A percentile compares a stretch with the other conserved stretches of the same genome.
Conservation (phyloP, 2,329 filamentous ascomycete species). For the Penicillium sp. region DNA sequence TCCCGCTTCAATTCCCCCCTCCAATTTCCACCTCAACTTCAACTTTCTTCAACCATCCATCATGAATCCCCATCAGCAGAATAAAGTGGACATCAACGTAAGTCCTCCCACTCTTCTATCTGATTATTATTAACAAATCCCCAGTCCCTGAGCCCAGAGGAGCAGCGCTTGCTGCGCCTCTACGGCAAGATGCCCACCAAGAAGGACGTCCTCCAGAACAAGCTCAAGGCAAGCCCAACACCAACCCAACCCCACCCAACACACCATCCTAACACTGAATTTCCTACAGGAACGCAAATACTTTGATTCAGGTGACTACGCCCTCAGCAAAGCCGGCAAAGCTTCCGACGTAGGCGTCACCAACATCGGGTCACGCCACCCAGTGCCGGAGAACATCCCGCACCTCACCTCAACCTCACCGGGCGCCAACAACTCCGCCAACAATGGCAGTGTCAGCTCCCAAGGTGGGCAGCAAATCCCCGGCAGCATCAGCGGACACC, state of each 20-base stretch:
- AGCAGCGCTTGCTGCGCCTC: slow-evolving; percentile 92
- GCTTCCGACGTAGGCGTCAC: slow-evolving; percentile 91
- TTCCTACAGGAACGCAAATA: slow-evolving; percentile 82
- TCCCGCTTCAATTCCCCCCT: slow-evolving; percentile 5
- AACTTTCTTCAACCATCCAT: slow-evolving; percentile 28
- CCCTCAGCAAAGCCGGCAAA: slow-evolving; percentile 95
- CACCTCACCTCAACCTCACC: slow-evolving; percentile 70
- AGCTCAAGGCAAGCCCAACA: slow-evolving; percentile 66
- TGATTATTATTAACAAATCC: background rate
- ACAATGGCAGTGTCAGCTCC: slow-evolving; percentile 28
- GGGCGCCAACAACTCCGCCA: slow-evolving; percentile 35
- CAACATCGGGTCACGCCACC: slow-evolving; percentile 90
- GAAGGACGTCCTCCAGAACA: slow-evolving; percentile 95
- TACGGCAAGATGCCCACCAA: slow-evolving; percentile 98
- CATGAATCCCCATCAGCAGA: slow-evolving; percentile 98
- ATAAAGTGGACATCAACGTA: slow-evolving; percentile 96
- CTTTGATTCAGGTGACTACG: slow-evolving; percentile 95
- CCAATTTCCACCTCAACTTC: background rate
- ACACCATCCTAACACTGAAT: background rate
- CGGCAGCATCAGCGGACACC: slow-evolving; percentile 44
- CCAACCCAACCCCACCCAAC: background rate
- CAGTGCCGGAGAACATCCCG: slow-evolving; percentile 90
- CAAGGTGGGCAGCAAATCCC: slow-evolving; percentile 41
- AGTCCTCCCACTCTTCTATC: slow-evolving; percentile 41
- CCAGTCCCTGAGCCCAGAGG: slow-evolving; percentile 87